phyloP scores from a whole-genome alignment of 2,329 filamentous ascomycete species.

The Thielaviopsis musarum region DNA sequence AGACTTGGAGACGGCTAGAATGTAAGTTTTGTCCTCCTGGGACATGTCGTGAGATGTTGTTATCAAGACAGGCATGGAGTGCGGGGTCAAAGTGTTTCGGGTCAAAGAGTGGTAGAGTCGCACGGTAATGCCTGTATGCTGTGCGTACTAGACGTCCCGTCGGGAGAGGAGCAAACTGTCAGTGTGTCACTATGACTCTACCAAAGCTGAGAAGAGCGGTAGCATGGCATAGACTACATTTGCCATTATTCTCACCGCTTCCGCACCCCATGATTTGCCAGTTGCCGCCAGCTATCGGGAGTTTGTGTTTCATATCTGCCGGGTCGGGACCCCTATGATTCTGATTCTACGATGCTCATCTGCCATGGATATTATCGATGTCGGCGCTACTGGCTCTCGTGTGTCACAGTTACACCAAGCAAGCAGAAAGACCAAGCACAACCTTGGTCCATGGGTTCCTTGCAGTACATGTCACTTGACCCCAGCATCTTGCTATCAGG shows the following conservation, averaged over 20 bases:
- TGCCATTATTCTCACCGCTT: background rate
- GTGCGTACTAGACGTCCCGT: background rate
- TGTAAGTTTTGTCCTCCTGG: slow-evolving; percentile 37
- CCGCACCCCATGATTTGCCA: background rate
- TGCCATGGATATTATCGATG: background rate
- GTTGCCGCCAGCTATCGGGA: background rate
- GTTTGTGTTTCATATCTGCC: background rate
- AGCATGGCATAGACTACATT: background rate
- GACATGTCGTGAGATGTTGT: background rate
- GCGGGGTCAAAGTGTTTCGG: background rate
- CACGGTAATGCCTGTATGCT: background rate
- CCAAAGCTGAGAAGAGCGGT: background rate
- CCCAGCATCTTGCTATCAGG: background rate
- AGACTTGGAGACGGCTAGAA: slow-evolving; percentile 47
- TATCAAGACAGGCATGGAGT: background rate
- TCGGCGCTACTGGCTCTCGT: background rate
- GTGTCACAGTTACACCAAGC: background rate
- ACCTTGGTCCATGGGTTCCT: background rate
- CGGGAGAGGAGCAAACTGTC: background rate
- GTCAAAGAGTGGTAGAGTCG: background rate
- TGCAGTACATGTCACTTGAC: background rate
- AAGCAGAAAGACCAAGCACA: background rate
- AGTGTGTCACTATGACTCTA: background rate
- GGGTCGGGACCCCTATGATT: background rate
- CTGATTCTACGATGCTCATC: background rate